Evolutionary conservation across 305 asterid genomes (phyloP), one percentile per base, ranked within the genome.

Genomic region (Rubia balearica): DNA sequence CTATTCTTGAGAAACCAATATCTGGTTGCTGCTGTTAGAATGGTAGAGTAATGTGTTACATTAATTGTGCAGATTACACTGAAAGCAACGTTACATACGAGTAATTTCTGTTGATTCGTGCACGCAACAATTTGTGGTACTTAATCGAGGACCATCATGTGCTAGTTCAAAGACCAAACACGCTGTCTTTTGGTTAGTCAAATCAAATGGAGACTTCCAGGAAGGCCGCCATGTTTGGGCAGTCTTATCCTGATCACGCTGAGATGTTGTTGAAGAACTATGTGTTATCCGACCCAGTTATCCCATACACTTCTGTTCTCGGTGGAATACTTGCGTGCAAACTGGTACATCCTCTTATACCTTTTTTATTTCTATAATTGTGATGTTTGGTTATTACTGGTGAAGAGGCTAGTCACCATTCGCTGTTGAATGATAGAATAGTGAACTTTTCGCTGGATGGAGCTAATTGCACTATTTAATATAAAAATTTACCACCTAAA

Each of bases 251-350:
- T 74, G 79, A 77, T 80, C 86, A 86, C 76, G 91, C 98, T 74
- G 92, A 81, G 72, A 78, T 85, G 76, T 81, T 92, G 81, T 88
- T 89, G 77, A 87, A 83, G 75, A 82, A 83, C 82, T 92, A 89
- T 76, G 81, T 90, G 48, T 81, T 90, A 41, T 83, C 98, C n/a
- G 95, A 90, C 82, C 88, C 93, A 70, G 83, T 78, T 80, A 80
- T 92, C 48, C 98, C 98, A 17, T 90, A 87, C 82, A 80, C 94
- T 69, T 85, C 97, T 63, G 81, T 92, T 62, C 75, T 92, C 65
- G 83, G 86, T 79, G 97, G 98, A 77, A 77, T 87, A 45, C 22
- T 89, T 82, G 82, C 89, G 38, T 89, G 88, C 94, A 90, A 90
- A 87, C 73, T 92, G 96, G 98, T 92, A 87, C 43, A 17, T 46